These are phyloP conservation scores for Triticum turgidum DNA, from an alignment of 176 grass and related monocot species.

Conservation along the genomic window DNA sequence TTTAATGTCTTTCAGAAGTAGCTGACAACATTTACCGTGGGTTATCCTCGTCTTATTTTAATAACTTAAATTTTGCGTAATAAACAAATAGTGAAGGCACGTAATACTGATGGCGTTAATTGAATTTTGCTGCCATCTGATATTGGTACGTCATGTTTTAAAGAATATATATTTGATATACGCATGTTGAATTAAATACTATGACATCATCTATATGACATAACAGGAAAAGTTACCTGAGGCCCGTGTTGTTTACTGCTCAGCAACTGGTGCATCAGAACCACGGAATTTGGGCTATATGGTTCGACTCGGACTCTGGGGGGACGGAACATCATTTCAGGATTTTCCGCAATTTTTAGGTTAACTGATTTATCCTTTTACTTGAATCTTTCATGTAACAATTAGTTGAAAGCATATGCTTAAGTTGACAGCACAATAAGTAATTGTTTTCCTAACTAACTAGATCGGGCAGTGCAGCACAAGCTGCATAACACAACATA, in stretches of 20 bases:
- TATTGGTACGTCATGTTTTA: slow-evolving; percentile 3
- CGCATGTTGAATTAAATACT: slow-evolving; percentile 26
- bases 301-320: slow-evolving; percentile 99
- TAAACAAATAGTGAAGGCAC: background rate
- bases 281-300: slow-evolving; percentile 98
- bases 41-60: slow-evolving; percentile 12
- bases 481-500: background rate
- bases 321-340: slow-evolving; percentile 75
- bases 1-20: slow-evolving; percentile 6
- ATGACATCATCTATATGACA: slow-evolving; percentile 32
- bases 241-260: slow-evolving; percentile 94
- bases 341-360: slow-evolving; percentile 81
- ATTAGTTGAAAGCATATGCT: background rate
- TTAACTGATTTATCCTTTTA: slow-evolving; percentile 33
- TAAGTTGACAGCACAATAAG: background rate
- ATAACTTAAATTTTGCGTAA: background rate
- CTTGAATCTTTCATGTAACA: slow-evolving; percentile 13
- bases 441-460: background rate
- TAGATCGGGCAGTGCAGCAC: background rate
- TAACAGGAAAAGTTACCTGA: slow-evolving; percentile 78
- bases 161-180: slow-evolving; percentile 23
- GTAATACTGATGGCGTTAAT: background rate
- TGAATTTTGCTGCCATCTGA: background rate
- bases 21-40: background rate
- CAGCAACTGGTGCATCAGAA: slow-evolving; percentile 98